Base-by-base conservation (phyloP, 208 protist genomes). In the Crithidia acanthocephali region DNA sequence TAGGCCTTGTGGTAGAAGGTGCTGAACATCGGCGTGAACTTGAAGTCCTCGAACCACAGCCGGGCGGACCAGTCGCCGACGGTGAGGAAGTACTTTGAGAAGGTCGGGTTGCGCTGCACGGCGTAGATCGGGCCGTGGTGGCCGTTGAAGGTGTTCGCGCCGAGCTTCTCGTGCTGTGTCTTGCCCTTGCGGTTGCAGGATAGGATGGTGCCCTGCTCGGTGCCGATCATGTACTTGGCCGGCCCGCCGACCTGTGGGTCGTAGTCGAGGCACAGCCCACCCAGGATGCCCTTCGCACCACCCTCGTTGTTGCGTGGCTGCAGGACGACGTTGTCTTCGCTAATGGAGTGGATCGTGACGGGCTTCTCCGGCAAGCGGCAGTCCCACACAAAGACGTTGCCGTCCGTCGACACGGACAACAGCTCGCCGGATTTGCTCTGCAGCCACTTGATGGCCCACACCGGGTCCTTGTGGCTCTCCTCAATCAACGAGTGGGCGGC, bases 181-280 rank as follows among this genome's bases (percentile, higher is more conserved):
- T 98, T 98, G 45, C 91, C 93, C 80, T 99, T 99, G 56, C 95
- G 91, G 83, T 98, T 98, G 83, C 91, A 96, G 13, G 90, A 94
- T 8, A 98, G 81, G 60, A 98, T 90, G 13, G 86, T 92, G 62
- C 98, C 98, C 74, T 98, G 93, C 85, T 99, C 98, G 13, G 96
- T 98, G 63, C 98, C 98, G 63, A 98, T 95, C 87, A 99, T 98
- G 87, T 98, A 99, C 84, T 98, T 98, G 23, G 95, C 89, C 25
- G 97, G 95, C 15, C 92, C 94, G 64, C 90, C 96, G 10, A 94
- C 89, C 79, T 93, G 91, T 25, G 92, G 90, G 67, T 99, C 97
- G 85, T 99, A 99, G 72, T 98, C 95, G 27, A 99, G 70, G 69
- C 90, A 97, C 25, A 98, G 83, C 16, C 95, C 97, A 30, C 97